phyloP scores from a whole-genome alignment of 805 yeast genomes.

The Candida maesae region DNA sequence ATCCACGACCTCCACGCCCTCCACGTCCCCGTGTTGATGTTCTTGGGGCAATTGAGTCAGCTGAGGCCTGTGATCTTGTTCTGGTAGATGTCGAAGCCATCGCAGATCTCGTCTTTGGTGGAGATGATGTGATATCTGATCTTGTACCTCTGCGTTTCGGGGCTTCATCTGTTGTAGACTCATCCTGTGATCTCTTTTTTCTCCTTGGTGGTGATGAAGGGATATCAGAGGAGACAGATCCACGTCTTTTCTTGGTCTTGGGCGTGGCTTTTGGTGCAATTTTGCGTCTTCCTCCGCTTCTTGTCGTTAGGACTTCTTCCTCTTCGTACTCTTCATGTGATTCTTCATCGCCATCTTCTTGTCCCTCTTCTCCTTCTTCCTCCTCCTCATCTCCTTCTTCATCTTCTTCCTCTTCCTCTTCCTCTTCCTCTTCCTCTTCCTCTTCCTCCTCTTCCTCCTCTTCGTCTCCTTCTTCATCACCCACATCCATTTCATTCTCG shows the following conservation, averaged over 20 bases:
- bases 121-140: background rate
- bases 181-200: slow-evolving; percentile 5
- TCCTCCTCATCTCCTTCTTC: slow-evolving; percentile 1
- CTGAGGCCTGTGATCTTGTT: background rate
- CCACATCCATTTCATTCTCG: slow-evolving; percentile 1
- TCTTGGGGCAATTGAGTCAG: background rate
- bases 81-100: background rate
- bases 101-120: background rate
- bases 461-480: background rate
- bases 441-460: slow-evolving; percentile 3
- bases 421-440: background rate
- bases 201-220: slow-evolving; percentile 10
- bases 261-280: background rate
- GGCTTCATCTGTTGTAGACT: background rate
- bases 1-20: background rate
- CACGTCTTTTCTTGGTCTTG: slow-evolving; percentile 1
- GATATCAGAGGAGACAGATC: background rate
- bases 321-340: slow-evolving; percentile 15
- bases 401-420: slow-evolving; percentile 1
- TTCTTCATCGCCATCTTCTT: slow-evolving; percentile 8
- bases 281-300: slow-evolving; percentile 1
- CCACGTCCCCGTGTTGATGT: background rate
- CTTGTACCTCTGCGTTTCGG: slow-evolving; percentile 1
- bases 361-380: background rate
- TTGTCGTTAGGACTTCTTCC: slow-evolving; percentile 2